Conservation (phyloP, 495 filamentous ascomycete species). For the Bacidia gigantensis region DNA sequence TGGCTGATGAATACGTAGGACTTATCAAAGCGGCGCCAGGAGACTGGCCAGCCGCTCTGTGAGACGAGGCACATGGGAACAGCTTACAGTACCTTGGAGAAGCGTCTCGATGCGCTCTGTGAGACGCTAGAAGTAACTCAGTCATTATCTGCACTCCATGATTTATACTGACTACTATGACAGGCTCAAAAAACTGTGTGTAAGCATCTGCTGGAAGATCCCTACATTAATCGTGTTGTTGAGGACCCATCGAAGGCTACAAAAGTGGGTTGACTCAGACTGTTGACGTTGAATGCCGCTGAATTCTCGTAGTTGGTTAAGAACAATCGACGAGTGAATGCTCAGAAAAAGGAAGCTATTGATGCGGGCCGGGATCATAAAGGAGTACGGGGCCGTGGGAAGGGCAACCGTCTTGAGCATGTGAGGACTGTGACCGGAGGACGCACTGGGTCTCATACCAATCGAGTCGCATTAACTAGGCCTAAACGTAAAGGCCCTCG, state of each 20-base stretch:
- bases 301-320: constrained; percentile 7
- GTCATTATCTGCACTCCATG: background rate
- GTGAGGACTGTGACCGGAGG: background rate
- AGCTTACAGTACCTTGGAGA: background rate
- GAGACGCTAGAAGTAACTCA: background rate
- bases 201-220: constrained; percentile 27
- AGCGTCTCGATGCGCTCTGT: background rate
- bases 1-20: too few species aligned
- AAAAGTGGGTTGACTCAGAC: constrained; percentile 5
- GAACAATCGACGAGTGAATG: constrained; percentile 20
- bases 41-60: background rate
- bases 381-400: constrained; percentile 8
- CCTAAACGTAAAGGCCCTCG: background rate
- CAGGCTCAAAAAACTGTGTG: constrained; percentile 26
- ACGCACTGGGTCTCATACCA: background rate
- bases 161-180: background rate
- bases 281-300: background rate
- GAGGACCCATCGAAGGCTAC: constrained; percentile 22
- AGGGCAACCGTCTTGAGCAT: constrained; percentile 2
- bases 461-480: background rate
- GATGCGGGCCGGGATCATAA: constrained; percentile 10
- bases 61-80: background rate
- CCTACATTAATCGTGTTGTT: constrained; percentile 21
- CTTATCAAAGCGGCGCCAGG: background rate
- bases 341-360: constrained; percentile 13